Percentiles rank a stretch among this genome's conserved stretches.
Conservation (phyloP, 2,329 filamentous ascomycete species). For the Zymoseptoria ardabiliae region DNA sequence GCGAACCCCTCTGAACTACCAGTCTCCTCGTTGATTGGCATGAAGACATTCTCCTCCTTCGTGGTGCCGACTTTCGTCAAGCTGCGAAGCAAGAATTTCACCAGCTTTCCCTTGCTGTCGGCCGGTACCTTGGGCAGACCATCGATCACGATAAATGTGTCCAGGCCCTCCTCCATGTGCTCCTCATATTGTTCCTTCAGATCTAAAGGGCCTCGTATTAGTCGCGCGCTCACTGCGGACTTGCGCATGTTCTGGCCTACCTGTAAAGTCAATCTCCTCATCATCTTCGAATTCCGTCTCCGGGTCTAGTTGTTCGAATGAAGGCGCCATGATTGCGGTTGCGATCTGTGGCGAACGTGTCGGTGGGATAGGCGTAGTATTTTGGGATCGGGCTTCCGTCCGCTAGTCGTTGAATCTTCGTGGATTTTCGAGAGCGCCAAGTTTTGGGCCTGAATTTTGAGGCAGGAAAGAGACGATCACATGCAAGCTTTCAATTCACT, state of each 20-base stretch:
- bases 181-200: constrained; percentile 92
- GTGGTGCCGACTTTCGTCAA: constrained; percentile 78
- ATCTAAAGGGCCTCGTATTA: constrained; percentile 44
- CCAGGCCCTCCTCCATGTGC: constrained; percentile 88
- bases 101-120: constrained; percentile 85
- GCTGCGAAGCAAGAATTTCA: constrained; percentile 95
- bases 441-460: too few species aligned
- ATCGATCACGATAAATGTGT: constrained; percentile 93
- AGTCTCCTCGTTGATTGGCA: constrained; percentile 77
- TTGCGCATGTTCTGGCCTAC: background rate
- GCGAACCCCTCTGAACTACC: constrained; percentile 85
- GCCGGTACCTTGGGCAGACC: constrained; percentile 83
- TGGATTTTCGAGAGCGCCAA: background rate
- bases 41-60: constrained; percentile 79
- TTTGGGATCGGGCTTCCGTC: background rate
- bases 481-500: too few species aligned
- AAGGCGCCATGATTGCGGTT: constrained; percentile 65
- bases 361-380: background rate
- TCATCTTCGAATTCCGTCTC: constrained; percentile 79
- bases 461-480: too few species aligned
- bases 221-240: background rate
- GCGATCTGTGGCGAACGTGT: background rate
- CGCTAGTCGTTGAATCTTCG: background rate
- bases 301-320: constrained; percentile 81
- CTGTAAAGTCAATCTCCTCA: constrained; percentile 84